Evolutionary conservation across 192 early-diverging fungal genomes (phyloP), one percentile per base, ranked within the genome.

Genomic region (Coemansia sp.): DNA sequence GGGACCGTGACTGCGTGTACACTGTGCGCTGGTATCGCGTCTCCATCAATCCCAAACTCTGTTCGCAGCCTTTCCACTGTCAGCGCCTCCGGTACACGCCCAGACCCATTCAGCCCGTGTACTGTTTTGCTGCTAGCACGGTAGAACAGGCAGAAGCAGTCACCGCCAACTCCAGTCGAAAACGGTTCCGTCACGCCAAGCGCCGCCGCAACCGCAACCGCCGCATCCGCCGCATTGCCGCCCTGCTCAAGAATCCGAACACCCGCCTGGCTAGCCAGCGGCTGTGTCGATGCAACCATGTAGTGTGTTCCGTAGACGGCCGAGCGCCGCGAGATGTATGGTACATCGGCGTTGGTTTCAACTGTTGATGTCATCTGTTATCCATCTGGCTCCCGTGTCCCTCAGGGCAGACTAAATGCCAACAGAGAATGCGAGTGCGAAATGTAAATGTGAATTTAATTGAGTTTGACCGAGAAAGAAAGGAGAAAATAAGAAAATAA

Each of bases 221-320:
- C 87, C n/a, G 87, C 87, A 76, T 89, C 92, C 9, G 91, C 92
- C 3, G 92, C 91, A 71, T 92, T 93, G 9, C 92, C 92, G 21
- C 92, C 92, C 54, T 71, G 70, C 50, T 76, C 79, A 9, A 93
- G 71, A n/a, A 91, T 87, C 12, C 64, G 67, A 3, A 90, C 70
- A 18, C 92, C 92, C 1, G 87, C 86, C 47, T 89, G 79, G 56
- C 85, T 84, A 9, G 92, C 92, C 32, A 92, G 75, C 10, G 91
- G 91, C 78, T 93, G 90, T 44, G 88, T 88, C 43, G 59, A 82
- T 11, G 70, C 77, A 2, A 93, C 90, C 81, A 93, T 90, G 58
- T 85, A 89, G 19, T 81, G 83, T 2, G 79, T 87, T 10, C 86
- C 85, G 60, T 85, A 83, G 4, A 91, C 84, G 11, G 83, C 69